Conservation (phyloP, 768 basidiomycete species). For the Strobilomyces dryophilus region DNA sequence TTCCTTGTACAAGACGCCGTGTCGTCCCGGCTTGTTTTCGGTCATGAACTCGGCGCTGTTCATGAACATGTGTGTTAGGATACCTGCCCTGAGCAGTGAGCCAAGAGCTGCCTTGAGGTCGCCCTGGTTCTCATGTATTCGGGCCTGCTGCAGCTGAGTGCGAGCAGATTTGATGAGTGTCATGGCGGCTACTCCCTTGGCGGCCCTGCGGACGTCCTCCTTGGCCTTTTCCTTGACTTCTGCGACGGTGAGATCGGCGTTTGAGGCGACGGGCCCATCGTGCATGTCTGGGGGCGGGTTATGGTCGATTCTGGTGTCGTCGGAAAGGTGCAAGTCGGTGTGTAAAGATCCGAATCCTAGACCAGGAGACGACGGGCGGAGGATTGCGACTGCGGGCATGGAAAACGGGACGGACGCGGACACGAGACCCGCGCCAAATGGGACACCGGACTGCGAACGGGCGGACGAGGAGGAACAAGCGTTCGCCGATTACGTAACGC, state of each 20-base stretch:
- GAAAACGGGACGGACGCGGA: constrained; percentile 9
- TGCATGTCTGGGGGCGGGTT: constrained; percentile 32
- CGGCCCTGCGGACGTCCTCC: constrained; percentile 45
- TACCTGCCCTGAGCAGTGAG: constrained; percentile 58
- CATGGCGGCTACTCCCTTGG: constrained; percentile 55
- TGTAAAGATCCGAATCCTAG: constrained; percentile 29
- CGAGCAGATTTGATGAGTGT: constrained; percentile 62
- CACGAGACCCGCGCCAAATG: not conserved
- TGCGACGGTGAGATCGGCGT: constrained; percentile 35
- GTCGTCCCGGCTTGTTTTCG: constrained; percentile 46
- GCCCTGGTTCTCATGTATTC: constrained; percentile 48
- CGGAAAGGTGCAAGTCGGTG: constrained; percentile 18
- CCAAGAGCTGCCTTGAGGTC: constrained; percentile 60
- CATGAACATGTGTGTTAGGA: constrained; percentile 54
- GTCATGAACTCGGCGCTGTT: constrained; percentile 53
- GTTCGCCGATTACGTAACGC: constrained; percentile 24
- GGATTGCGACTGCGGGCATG: constrained; percentile 42
- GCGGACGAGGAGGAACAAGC: constrained; percentile 8
- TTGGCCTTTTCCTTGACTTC: constrained; percentile 48
- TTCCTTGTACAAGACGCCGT: constrained; percentile 57
- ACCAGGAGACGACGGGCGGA: constrained; percentile 35
- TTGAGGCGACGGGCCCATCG: constrained; percentile 30
- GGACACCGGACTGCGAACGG: constrained; percentile 12
- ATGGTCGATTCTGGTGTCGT: constrained; percentile 16
- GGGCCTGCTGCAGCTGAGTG: constrained; percentile 50